Evolutionary conservation across 345 rosid species (phyloP), one percentile per base, ranked within the genome.

Genomic region (Litchi chinensis): DNA sequence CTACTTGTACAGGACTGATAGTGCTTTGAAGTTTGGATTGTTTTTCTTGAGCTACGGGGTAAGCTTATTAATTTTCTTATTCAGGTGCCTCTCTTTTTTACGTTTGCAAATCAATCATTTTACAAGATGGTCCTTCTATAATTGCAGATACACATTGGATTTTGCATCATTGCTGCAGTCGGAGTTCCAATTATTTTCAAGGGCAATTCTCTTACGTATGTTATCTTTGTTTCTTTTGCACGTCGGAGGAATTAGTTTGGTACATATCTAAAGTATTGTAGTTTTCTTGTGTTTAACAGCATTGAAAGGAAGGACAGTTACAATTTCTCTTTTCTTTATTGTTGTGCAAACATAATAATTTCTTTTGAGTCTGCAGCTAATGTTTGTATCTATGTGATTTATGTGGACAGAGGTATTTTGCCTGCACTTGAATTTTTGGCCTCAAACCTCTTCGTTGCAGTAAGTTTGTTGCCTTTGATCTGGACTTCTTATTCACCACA

Each of bases 151-250:
- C 99, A 97, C 79, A 86, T 97, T 78, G 94, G 87, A 67, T 97
- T 97, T 83, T 90, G 92, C 82, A 77, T 97, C 85, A 89, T 93
- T 76, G 95, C 98, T 79, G 85, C 93, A 6, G 90, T 97, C 59
- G 98, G 98, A 78, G 96, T 98, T 76, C 97, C 98, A 78, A 80
- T 97, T 44, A 86, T 93, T 83, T 94, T 97, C 88, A 94, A 89
- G 91, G 99, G 98, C 73, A 94, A 93, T 74, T 94, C 97, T 54
- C 92, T 94, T 43, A 84, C 99, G 98, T 96, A 87, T 91, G 98
- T 82, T 78, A 67, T 68, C 75, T 62, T 71, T 63, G 19, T 11
- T 19, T 5, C 32, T 57, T 73, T 71, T 75, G 32, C 75, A 37
- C 37, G 52, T 28, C 13, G 40, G 9, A 26, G 44, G 11, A 18